Evolutionary conservation across 129 eudicot species (phyloP).

Genomic region (Artemisia tridentata): DNA sequence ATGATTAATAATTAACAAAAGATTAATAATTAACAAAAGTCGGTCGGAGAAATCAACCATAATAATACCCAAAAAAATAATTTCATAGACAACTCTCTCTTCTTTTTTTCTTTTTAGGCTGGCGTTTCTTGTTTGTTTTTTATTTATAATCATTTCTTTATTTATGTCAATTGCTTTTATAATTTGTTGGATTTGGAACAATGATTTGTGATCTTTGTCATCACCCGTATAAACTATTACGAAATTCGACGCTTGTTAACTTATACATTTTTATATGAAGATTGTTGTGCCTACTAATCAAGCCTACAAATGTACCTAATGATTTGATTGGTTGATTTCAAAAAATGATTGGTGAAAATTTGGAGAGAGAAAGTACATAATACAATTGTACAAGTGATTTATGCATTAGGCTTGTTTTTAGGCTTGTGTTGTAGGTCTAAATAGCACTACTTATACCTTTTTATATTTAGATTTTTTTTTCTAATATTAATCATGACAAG

Average conservation of each 20-base stretch:
- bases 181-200: constrained; percentile 32
- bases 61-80: background rate
- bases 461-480: background rate
- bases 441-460: background rate
- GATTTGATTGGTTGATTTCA: too few species aligned
- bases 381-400: too few species aligned
- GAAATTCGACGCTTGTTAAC: background rate
- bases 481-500: background rate
- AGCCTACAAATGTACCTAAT: too few species aligned
- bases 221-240: constrained; percentile 4
- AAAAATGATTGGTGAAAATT: too few species aligned
- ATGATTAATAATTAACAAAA: constrained; percentile 17
- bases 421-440: too few species aligned
- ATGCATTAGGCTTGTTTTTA: too few species aligned
- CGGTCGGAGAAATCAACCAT: constrained; percentile 26
- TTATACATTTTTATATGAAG: background rate
- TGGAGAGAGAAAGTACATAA: too few species aligned
- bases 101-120: constrained; percentile 28
- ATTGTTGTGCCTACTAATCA: too few species aligned
- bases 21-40: constrained; percentile 22
- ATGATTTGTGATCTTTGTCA: constrained; percentile 25
- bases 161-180: constrained; percentile 17
- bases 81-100: background rate
- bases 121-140: constrained; percentile 32
- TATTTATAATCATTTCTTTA: background rate